A percentile compares a stretch with the other conserved stretches of the same genome.
These are phyloP conservation scores for Globisporangium megalacanthum DNA, from an alignment of 352 stramenopile genomes.

Conservation along the genomic window DNA sequence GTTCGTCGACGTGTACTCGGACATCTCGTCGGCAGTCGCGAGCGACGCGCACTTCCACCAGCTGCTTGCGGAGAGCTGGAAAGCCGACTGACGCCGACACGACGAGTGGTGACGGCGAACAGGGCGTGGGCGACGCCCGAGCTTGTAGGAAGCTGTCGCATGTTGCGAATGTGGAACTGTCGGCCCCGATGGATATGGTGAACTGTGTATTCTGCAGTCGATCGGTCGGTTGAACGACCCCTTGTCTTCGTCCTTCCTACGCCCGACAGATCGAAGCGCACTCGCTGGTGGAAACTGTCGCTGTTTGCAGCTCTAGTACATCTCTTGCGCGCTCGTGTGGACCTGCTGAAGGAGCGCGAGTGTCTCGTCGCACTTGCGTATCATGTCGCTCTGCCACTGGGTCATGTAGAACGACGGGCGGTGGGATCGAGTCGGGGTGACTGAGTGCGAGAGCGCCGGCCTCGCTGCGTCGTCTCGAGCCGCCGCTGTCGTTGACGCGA, in stretches of 20 bases:
- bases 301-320: background rate
- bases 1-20: constrained; percentile 69
- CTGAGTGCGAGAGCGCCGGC: background rate
- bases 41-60: constrained; percentile 61
- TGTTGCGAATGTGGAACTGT: too few species aligned
- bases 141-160: background rate
- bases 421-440: background rate
- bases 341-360: constrained; percentile 40
- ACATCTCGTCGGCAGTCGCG: constrained; percentile 56
- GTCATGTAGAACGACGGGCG: constrained; percentile 3
- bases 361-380: constrained; percentile 34
- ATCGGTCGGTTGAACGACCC: too few species aligned
- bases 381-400: constrained; percentile 38
- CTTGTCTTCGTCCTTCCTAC: background rate
- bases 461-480: too few species aligned
- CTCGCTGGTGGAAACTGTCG: too few species aligned
- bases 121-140: background rate
- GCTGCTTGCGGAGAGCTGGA: constrained; percentile 67
- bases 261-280: background rate
- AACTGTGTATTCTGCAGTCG: background rate
- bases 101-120: background rate
- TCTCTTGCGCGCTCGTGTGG: constrained; percentile 13
- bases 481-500: background rate
- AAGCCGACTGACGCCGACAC: constrained; percentile 8
- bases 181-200: background rate